Evolutionary conservation across 352 stramenopile species (phyloP).

Genomic region (Phytophthora podocarpi): DNA sequence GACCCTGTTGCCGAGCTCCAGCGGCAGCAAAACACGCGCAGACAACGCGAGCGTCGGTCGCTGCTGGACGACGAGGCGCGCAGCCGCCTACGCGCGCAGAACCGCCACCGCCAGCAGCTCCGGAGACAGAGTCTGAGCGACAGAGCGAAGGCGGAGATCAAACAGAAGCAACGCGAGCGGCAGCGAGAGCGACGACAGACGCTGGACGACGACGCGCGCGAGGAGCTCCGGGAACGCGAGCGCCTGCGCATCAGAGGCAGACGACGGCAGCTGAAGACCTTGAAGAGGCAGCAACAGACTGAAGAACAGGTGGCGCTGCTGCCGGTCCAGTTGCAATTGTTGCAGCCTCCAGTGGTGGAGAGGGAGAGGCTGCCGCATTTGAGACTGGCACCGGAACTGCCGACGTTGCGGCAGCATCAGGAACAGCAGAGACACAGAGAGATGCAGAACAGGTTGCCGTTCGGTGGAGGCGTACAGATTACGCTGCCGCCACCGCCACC

Average conservation of each 20-base stretch:
- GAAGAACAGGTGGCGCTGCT: background rate
- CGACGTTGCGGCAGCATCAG: constrained; percentile 28
- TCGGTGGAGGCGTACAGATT: constrained; percentile 39
- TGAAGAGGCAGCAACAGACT: constrained; percentile 6
- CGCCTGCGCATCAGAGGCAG: constrained; percentile 47
- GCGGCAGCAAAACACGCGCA: constrained; percentile 46
- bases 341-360: constrained; percentile 1
- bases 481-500: constrained; percentile 36
- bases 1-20: constrained; percentile 29
- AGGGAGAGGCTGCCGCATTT: constrained; percentile 20
- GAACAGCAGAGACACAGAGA: constrained; percentile 31
- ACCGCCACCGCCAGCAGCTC: constrained; percentile 61
- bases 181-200: constrained; percentile 48
- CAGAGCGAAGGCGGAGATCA: constrained; percentile 34
- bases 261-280: constrained; percentile 25
- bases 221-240: constrained; percentile 52
- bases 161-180: constrained; percentile 48
- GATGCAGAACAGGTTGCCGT: constrained; percentile 26
- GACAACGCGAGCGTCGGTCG: constrained; percentile 53
- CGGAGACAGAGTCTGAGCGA: constrained; percentile 54
- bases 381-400: constrained; percentile 30
- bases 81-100: constrained; percentile 56
- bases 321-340: background rate
- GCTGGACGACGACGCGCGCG: constrained; percentile 46
- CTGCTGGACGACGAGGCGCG: constrained; percentile 47